These are phyloP conservation scores for Mycena haematopus DNA, from an alignment of 768 basidiomycete genomes.

Conservation along the genomic window DNA sequence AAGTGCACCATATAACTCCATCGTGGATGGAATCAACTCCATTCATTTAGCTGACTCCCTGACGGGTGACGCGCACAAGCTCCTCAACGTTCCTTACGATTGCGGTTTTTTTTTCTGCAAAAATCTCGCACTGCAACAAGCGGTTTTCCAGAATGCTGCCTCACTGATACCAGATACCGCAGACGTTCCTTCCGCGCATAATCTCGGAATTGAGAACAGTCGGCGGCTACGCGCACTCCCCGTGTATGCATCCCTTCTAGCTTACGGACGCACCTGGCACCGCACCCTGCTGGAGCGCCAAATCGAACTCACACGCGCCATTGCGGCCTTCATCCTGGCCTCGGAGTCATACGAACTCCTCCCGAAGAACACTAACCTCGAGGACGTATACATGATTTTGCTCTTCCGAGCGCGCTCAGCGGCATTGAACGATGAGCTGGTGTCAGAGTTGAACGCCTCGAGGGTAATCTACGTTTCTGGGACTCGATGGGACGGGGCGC, in stretches of 20 bases:
- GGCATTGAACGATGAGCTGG: conserved; percentile 13
- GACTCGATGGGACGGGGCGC: conserved; percentile 19
- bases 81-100: conserved; percentile 26
- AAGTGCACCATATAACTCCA: not conserved
- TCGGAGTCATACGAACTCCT: conserved; percentile 25
- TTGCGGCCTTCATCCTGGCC: conserved; percentile 17
- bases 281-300: conserved; percentile 21
- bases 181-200: conserved; percentile 26
- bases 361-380: conserved; percentile 10
- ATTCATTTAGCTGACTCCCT: conserved; percentile 26
- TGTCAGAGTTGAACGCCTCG: conserved; percentile 14
- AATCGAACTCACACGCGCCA: conserved; percentile 21
- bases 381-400: conserved; percentile 23
- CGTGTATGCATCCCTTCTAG: conserved; percentile 25
- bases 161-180: conserved; percentile 1
- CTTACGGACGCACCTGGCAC: conserved; percentile 27
- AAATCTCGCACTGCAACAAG: conserved; percentile 22
- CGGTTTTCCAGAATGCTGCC: conserved; percentile 25
- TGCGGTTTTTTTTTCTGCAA: conserved; percentile 28
- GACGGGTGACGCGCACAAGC: conserved; percentile 26
- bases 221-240: conserved; percentile 26
- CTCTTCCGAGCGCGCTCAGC: conserved; percentile 24
- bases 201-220: conserved; percentile 29
- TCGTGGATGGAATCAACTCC: conserved; percentile 12
- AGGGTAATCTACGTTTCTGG: conserved; percentile 25